A percentile compares a stretch with the other conserved stretches of the same genome.
phyloP scores from a whole-genome alignment of 208 protist genomes.

The Leishmania tropica region DNA sequence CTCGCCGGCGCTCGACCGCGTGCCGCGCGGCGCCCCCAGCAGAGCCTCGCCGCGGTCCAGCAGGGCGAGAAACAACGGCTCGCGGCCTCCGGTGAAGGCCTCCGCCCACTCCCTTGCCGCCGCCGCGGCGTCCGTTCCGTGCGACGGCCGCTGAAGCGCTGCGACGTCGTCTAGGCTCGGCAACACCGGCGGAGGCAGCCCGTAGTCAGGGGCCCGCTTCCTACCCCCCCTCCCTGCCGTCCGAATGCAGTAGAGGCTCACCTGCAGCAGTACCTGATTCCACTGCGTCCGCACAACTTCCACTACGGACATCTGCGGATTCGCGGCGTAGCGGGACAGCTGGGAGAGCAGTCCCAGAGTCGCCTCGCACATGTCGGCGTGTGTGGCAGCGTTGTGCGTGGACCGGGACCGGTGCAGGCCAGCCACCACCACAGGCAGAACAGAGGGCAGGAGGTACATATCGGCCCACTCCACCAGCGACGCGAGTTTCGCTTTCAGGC shows the following conservation, averaged over 20 bases:
- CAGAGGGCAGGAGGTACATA: slow-evolving; percentile 33
- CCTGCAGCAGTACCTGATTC: slow-evolving; percentile 42
- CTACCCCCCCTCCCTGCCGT: slow-evolving; percentile 26
- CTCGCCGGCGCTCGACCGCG: slow-evolving; percentile 11
- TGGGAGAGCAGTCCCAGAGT: slow-evolving; percentile 57
- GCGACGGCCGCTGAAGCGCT: slow-evolving; percentile 1
- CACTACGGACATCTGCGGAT: slow-evolving; percentile 21
- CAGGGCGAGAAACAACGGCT: slow-evolving; percentile 36
- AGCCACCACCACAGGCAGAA: slow-evolving; percentile 40
- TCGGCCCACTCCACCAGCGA: slow-evolving; percentile 42
- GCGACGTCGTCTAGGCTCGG: slow-evolving; percentile 26
- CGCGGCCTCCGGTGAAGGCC: slow-evolving; percentile 13
- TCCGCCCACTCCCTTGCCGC: slow-evolving; percentile 16
- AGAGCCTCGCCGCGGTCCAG: slow-evolving; percentile 55
- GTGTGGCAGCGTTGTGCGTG: slow-evolving; percentile 46
- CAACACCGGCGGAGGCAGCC: slow-evolving; percentile 27
- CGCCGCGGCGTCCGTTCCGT: slow-evolving; percentile 14
- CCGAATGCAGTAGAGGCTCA: slow-evolving; percentile 63
- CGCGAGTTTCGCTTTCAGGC: slow-evolving; percentile 29
- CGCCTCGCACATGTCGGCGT: slow-evolving; percentile 59
- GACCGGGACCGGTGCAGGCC: slow-evolving; percentile 36
- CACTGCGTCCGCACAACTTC: slow-evolving; percentile 32
- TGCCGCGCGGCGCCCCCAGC: background rate
- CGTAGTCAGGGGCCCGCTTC: slow-evolving; percentile 19
- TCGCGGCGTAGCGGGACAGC: slow-evolving; percentile 42